Evolutionary conservation across 371 early-diverging fungal species (phyloP).

Genomic region (Agmasoma carcini): DNA sequence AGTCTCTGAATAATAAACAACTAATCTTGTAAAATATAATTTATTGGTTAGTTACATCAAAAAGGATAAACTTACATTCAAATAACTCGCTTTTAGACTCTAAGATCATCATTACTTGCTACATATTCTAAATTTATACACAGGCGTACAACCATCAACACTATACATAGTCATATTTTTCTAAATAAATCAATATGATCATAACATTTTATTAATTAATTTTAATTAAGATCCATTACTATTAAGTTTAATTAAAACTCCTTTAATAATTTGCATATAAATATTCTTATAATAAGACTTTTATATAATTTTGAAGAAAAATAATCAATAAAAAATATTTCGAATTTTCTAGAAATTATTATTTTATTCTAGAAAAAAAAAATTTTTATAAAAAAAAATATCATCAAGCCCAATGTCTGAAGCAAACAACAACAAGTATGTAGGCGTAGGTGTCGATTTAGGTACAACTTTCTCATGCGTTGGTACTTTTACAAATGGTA

Average conservation of each 20-base stretch:
- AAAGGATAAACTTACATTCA: too few relatives aligned
- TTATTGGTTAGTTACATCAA: too few relatives aligned
- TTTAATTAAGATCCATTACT: too few relatives aligned
- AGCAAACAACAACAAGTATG: not conserved
- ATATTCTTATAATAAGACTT: constrained; percentile 15
- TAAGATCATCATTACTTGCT: too few relatives aligned
- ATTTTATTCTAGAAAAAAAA: constrained; percentile 24
- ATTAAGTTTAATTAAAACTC: not conserved
- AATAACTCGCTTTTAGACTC: too few relatives aligned
- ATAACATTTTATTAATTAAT: too few relatives aligned
- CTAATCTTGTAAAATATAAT: too few relatives aligned
- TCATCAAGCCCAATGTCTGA: not conserved
- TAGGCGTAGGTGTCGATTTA: constrained; percentile 60
- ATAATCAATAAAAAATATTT: not conserved
- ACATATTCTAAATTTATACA: too few relatives aligned
- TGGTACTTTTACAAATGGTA: constrained; percentile 68
- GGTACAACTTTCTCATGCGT: constrained; percentile 99
- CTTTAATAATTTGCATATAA: not conserved
- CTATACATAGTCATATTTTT: too few relatives aligned
- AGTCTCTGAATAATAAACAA: too few relatives aligned
- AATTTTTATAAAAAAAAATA: not conserved
- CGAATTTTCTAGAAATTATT: constrained; percentile 5
- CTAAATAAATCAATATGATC: too few relatives aligned
- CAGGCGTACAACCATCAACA: too few relatives aligned
- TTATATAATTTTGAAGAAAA: not conserved